These are phyloP conservation scores for Prototheca wickerhamii DNA, from an alignment of 163 green algal genomes.

Conservation along the genomic window DNA sequence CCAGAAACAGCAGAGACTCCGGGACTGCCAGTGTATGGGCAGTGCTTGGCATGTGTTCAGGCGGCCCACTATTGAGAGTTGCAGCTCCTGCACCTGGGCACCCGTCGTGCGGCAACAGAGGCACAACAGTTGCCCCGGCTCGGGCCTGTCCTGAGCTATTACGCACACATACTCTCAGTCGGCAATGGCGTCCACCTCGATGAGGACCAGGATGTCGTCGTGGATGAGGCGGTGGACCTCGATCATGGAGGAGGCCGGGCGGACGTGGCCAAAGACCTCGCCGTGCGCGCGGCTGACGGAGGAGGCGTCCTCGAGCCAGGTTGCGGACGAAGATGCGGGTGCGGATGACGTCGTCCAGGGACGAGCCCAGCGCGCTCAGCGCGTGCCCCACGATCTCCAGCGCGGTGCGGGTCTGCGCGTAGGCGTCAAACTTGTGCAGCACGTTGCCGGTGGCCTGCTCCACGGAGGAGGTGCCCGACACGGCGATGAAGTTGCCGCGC, in stretches of 20 bases:
- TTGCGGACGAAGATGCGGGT: conserved; percentile 24
- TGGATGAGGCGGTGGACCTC: conserved; percentile 25
- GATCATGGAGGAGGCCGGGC: conserved; percentile 21
- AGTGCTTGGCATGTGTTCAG: too few relatives aligned
- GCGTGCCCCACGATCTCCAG: background rate
- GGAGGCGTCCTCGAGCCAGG: conserved; percentile 15
- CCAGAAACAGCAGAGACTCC: too few relatives aligned
- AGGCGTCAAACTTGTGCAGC: conserved; percentile 16
- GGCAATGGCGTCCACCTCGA: conserved; percentile 21
- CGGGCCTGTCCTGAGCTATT: too few relatives aligned
- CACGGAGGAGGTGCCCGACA: conserved; percentile 20
- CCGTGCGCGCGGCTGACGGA: conserved; percentile 17
- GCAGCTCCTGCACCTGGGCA: too few relatives aligned
- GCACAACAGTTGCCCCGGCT: too few relatives aligned
- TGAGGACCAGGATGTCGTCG: conserved; percentile 26
- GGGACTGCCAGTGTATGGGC: too few relatives aligned
- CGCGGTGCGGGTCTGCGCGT: conserved; percentile 5
- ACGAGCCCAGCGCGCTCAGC: conserved; percentile 1
- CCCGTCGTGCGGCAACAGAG: too few relatives aligned
- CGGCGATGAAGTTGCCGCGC: conserved; percentile 9
- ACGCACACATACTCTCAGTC: too few relatives aligned
- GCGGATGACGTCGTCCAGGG: conserved; percentile 9
- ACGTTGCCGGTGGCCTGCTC: conserved; percentile 19
- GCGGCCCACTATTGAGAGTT: too few relatives aligned
- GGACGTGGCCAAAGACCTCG: conserved; percentile 20